These are phyloP conservation scores for Suillus brevipes DNA, from an alignment of 768 basidiomycete species.

Conservation along the genomic window DNA sequence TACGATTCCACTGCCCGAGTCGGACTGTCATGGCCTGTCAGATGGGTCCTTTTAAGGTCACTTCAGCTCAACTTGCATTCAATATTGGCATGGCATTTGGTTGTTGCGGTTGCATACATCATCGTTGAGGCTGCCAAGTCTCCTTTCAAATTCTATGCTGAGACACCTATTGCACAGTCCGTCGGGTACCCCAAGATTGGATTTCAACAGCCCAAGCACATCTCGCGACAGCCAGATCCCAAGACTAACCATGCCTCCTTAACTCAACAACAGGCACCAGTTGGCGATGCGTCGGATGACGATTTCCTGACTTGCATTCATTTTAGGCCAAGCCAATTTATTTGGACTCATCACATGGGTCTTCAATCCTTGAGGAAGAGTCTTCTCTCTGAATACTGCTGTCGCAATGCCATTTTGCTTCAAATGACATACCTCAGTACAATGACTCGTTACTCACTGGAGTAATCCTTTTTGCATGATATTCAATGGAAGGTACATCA, in stretches of 20 bases:
- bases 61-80: neutral
- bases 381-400: neutral
- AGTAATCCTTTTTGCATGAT: neutral
- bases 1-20: neutral
- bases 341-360: neutral
- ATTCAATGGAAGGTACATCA: too few relatives aligned
- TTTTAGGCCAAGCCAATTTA: too few relatives aligned
- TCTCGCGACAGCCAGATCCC: neutral
- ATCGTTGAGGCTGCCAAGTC: neutral
- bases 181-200: neutral
- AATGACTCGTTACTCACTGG: neutral
- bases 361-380: neutral
- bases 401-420: neutral
- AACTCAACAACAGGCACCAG: neutral
- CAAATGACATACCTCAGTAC: neutral
- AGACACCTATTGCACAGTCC: neutral
- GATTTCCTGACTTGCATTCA: neutral
- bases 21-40: neutral
- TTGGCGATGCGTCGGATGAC: neutral
- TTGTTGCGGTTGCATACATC: neutral
- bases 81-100: neutral
- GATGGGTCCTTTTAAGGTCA: neutral
- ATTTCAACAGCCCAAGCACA: neutral
- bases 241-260: neutral
- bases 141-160: neutral